Base-by-base conservation (phyloP, 768 basidiomycete species). In the Lepiota venenata region DNA sequence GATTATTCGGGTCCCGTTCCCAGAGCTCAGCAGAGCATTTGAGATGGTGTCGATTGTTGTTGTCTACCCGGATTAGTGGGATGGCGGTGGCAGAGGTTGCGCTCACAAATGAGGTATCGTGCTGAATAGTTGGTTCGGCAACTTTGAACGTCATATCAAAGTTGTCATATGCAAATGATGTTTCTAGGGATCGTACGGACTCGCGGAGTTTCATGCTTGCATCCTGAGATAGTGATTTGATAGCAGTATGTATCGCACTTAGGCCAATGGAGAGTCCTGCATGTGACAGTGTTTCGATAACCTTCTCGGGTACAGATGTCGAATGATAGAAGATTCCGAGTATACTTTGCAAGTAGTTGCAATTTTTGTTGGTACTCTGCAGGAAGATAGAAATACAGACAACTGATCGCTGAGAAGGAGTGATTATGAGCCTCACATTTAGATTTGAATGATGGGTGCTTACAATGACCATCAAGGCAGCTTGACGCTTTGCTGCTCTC, bases 281-380 rank as follows among this genome's bases (percentile, higher is more conserved):
- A 21, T 58, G 64, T 10, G 64, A 57, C 2, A 70, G 59, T 0
- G 59, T 54, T 32, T 66, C 55, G 25, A 69, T 60, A 1, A 69
- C 64, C 22, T 56, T 57, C 40, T 69, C 57, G 2, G 67, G 65
- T 2, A 64, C 60, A 20, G 55, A 35, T 14, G 52, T 52, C 2
- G 64, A 61, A 44, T 71, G 69, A 11, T 66, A 52, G 42, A 70
- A 71, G 5, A 73, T 53, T 0, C 70, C 64, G 2, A 69, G 47
- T 15, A 66, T 22, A 21, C 54, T 61, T 44, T 67, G 63, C 2
- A 69, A 51, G 6, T 54, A 48, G 43, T 69, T 67, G 37, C 63
- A 64, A 5, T 56, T 29, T 37, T 61, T 60, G 52, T 68, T 66
- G 18, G 48, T 45, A 42, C 60, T 61, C 10, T 70, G 64, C 58